Conservation (phyloP, 108 stramenopile genomes). For the Thalassiosira profunda region DNA sequence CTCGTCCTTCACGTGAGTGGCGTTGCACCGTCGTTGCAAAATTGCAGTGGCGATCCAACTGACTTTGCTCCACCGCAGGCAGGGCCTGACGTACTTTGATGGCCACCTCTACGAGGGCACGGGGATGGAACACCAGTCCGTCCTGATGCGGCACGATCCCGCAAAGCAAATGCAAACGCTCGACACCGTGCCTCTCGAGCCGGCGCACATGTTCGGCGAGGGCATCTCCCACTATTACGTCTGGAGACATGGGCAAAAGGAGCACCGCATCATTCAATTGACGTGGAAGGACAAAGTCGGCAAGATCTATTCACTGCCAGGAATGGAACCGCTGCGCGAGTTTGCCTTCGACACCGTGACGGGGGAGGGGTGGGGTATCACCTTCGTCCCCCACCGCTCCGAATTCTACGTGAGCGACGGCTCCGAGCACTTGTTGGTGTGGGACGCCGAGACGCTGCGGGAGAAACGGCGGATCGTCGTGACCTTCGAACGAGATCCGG, state of each 20-base stretch:
- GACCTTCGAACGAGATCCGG: conserved; percentile 7
- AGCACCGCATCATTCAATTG: conserved; percentile 68
- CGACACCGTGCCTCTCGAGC: conserved; percentile 15
- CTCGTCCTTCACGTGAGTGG: conserved; percentile 59
- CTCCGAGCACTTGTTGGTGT: conserved; percentile 55
- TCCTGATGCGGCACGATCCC: conserved; percentile 57
- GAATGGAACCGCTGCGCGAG: conserved; percentile 32
- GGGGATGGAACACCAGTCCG: conserved; percentile 60
- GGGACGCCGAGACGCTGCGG: conserved; percentile 62
- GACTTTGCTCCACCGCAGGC: conserved; percentile 8
- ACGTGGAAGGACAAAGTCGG: conserved; percentile 68
- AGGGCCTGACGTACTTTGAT: conserved; percentile 59
- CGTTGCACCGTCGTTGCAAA: background rate
- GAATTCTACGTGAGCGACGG: conserved; percentile 84
- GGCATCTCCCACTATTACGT: conserved; percentile 61
- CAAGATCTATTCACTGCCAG: conserved; percentile 58
- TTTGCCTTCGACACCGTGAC: conserved; percentile 55
- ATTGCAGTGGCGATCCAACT: background rate
- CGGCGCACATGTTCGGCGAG: conserved; percentile 70
- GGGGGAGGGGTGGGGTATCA: conserved; percentile 87
- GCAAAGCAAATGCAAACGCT: conserved; percentile 24
- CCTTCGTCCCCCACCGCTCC: conserved; percentile 54
- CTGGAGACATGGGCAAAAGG: conserved; percentile 17
- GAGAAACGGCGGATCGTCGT: conserved; percentile 45
- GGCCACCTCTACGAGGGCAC: conserved; percentile 63